Evolutionary conservation across 805 yeast genomes (phyloP), one percentile per base, ranked within the genome.

Genomic region (Saccharomycopsis vini): DNA sequence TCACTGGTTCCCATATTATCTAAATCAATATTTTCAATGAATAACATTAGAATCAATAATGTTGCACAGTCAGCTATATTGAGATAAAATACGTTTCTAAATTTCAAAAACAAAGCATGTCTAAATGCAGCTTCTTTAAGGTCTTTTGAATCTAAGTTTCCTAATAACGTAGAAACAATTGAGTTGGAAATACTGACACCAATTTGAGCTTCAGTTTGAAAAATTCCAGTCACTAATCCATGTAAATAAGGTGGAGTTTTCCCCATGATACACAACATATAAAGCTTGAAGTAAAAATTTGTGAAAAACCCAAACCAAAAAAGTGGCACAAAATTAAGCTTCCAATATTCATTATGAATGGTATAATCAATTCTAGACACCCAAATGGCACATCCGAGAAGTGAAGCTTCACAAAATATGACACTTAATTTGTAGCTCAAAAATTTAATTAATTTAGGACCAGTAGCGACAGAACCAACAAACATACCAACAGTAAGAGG

Each of bases 211-310:
- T 54, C 45, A 1, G 71, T 63, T 45, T 59, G 63, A 29, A 58
- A 54, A 5, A 66, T 49, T 1, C 68, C 72, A 5, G 63, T 45
- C 2, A 67, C 66, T 23, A 63, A 60, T 15, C 69, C 72, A 41
- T 67, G 71, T 13, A 63, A 46, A 40, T 63, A 62, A 3, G 52
- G 36, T 0, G 73, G 72, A 6, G 70, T 60, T 18, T 57, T 39
- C 35, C 56, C 36, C 46, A 58, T 53, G 6, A 66, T 51, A 3
- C 61, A 56, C 26, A 56, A 61, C 31, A 60, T 43, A 40, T 60
- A 67, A 3, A 63, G 56, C 22, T 63, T 56, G 50, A 62, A 64
- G 47, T 57, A 67, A 2, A 60, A 41, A 32, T 64, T 65, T 1
- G 51, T 44, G 26, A 61, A 59, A 21, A 46, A 42, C 5, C 62